Evolutionary conservation across 345 rosid genomes (phyloP).

Genomic region (Schrenkiella parvula): DNA sequence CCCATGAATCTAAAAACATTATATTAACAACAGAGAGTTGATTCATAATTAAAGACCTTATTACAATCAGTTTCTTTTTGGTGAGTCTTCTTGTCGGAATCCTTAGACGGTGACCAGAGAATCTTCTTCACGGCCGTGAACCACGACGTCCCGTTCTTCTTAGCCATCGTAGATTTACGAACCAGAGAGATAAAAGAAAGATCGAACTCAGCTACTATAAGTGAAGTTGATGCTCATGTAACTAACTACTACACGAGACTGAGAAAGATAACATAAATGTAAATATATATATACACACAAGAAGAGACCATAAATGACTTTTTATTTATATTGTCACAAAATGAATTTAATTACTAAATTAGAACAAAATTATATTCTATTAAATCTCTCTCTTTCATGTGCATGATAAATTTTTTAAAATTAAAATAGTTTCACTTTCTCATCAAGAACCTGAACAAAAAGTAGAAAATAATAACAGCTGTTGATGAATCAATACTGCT

Average conservation of each 20-base stretch:
- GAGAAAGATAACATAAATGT: constrained; percentile 7
- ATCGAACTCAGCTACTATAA: background rate
- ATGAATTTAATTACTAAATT: background rate
- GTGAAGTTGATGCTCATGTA: constrained; percentile 27
- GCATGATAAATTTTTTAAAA: background rate
- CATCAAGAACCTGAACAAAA: background rate
- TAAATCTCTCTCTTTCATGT: background rate
- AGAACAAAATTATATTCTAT: background rate
- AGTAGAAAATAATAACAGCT: constrained; percentile 5
- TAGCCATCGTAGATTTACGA: constrained; percentile 48
- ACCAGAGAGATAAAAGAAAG: background rate
- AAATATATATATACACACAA: constrained; percentile 8
- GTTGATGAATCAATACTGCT: constrained; percentile 15
- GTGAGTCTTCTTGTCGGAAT: constrained; percentile 46
- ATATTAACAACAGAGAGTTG: background rate
- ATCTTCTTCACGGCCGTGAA: constrained; percentile 72
- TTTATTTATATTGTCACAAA: background rate
- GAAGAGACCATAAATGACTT: background rate
- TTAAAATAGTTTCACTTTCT: background rate
- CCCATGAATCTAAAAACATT: background rate
- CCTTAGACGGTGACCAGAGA: constrained; percentile 77
- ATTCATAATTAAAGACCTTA: constrained; percentile 38
- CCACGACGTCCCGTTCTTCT: constrained; percentile 71
- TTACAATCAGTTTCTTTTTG: constrained; percentile 55
- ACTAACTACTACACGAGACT: constrained; percentile 21